Conservation (phyloP, 2,329 filamentous ascomycete genomes). For the Fusarium humuli region DNA sequence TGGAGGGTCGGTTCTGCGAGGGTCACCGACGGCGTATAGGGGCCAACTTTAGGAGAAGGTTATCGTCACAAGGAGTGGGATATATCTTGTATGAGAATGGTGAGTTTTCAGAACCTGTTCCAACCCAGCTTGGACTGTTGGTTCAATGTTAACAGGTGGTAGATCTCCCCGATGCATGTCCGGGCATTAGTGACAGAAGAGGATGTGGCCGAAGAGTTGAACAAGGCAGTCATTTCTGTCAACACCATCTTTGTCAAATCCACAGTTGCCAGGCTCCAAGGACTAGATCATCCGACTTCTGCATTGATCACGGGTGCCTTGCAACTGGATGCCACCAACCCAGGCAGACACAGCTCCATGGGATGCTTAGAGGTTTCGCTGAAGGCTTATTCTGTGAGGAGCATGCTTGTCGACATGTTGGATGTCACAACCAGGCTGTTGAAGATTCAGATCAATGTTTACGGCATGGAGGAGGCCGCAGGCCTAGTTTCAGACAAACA, state of each 20-base stretch:
- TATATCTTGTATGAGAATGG: conserved; percentile 40
- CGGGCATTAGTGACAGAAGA: conserved; percentile 16
- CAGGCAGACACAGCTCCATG: conserved; percentile 5
- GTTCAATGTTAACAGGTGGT: conserved; percentile 9
- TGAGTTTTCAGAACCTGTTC: conserved; percentile 27
- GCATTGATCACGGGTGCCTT: conserved; percentile 35
- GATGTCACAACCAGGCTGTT: conserved; percentile 30
- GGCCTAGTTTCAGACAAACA: conserved; percentile 1
- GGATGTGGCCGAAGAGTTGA: conserved; percentile 25
- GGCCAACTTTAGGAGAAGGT: conserved; percentile 18
- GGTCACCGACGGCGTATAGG: conserved; percentile 34
- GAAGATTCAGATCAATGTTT: conserved; percentile 30
- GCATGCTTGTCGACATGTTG: conserved; percentile 36
- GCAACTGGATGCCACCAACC: conserved; percentile 29
- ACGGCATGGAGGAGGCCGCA: conserved; percentile 21
- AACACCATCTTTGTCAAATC: conserved; percentile 42
- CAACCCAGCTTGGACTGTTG: background rate
- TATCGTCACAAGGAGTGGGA: conserved; percentile 21
- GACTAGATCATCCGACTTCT: conserved; percentile 32
- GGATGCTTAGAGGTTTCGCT: background rate
- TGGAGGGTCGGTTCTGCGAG: conserved; percentile 39
- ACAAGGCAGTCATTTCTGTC: conserved; percentile 26
- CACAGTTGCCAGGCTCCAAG: conserved; percentile 35
- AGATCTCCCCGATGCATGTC: conserved; percentile 22
- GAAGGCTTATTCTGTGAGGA: conserved; percentile 33